Base-by-base conservation (phyloP, 768 basidiomycete species). In the Coprinopsis sp. region DNA sequence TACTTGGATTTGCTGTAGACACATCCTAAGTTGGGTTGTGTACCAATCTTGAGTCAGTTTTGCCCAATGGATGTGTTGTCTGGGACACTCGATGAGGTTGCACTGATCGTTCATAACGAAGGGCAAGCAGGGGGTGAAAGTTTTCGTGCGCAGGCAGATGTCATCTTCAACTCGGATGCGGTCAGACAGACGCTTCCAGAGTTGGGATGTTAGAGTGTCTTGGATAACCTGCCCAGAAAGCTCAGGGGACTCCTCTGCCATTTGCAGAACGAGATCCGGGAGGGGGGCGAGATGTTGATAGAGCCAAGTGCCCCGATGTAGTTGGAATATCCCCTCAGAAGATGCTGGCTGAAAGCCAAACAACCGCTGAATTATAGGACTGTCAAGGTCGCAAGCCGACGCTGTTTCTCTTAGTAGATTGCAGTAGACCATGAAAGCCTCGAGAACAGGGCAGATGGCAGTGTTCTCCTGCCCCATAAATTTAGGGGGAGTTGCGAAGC, bases 361-460 rank as follows among this genome's bases (percentile, higher is more conserved):
- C 4, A 74, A 44, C 41, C 54, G 64, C 46, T 55, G 63, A 18
- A 71, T 51, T 1, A 43, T 49, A 3, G 28, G 2, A 4, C 50
- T 48, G n/a, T 52, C 28, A 2, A 68, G 67, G 50, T 72, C 59
- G 6, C 54, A 25, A n/a, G 60, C 34, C 12, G 58, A 58, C 0
- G 55, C 50, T 16, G 70, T 27, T 1, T 63, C 51, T 13, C 61
- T 53, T 13, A 76, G 53, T 4, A 65, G 54, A 14, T 54, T 52
- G 16, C 58, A 58, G 51, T 76, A 78, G 1, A 39, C 19, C 4
- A 56, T 51, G 50, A 76, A 78, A 4, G 54, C 46, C 4, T 52
- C 31, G 2, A 78, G 58, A n/a, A 58, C 54, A 1, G 49, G 22
- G 7, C 61, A 53, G 4, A 73, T 51, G n/a, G 61, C 59, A 10